Percentiles rank a stretch among this genome's conserved stretches.
These are phyloP conservation scores for Syzygium oleosum DNA, from an alignment of 345 rosid species.

Conservation along the genomic window DNA sequence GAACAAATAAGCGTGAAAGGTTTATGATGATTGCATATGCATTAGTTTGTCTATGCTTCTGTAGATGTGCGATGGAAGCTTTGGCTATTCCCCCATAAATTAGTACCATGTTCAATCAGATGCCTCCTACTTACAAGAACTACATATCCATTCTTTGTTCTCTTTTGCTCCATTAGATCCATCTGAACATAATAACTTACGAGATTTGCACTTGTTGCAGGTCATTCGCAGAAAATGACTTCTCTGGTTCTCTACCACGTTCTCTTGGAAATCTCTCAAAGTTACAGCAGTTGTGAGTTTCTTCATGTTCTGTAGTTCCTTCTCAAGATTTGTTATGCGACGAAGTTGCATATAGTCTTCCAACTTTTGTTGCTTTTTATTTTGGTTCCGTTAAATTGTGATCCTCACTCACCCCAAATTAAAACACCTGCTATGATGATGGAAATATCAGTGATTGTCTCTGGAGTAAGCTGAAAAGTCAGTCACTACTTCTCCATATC, in stretches of 20 bases:
- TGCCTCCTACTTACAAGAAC: neutral
- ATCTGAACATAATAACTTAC: neutral
- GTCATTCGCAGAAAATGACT: constrained; percentile 40
- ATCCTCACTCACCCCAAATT: neutral
- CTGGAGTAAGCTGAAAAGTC: neutral
- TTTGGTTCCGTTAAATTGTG: neutral
- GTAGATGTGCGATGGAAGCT: neutral
- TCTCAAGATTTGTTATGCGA: neutral
- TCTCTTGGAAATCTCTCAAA: constrained; percentile 48
- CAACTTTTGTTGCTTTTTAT: neutral
- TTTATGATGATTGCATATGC: neutral
- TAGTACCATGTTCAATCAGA: neutral
- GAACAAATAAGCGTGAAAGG: neutral
- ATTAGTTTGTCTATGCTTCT: neutral
- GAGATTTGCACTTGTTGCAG: constrained; percentile 18
- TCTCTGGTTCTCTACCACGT: constrained; percentile 56
- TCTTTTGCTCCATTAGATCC: neutral
- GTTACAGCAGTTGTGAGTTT: constrained; percentile 49
- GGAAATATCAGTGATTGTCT: neutral
- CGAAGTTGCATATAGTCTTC: neutral
- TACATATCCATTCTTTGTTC: neutral
- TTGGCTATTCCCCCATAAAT: neutral
- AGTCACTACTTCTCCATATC: neutral
- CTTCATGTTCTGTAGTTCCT: neutral
- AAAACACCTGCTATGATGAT: neutral